A percentile compares a stretch with the other conserved stretches of the same genome.
Evolutionary conservation across 1,139 yeast species (phyloP).

Genomic region (Scheffersomyces cryptocercus): DNA sequence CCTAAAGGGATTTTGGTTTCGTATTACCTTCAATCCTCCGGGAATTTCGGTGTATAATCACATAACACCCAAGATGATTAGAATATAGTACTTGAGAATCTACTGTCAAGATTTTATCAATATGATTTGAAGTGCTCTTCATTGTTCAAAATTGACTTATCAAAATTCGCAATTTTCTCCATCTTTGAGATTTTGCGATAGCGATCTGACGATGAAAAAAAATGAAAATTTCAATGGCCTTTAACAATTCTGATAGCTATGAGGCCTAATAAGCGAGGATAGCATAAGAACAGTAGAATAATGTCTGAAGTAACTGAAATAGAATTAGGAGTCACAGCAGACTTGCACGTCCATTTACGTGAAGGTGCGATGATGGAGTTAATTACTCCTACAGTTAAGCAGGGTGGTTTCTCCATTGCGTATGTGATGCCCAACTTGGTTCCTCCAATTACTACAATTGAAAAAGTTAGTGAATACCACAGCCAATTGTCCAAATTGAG

Average conservation of each 20-base stretch:
- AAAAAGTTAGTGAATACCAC: constrained; percentile 72
- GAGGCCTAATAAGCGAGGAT: background rate
- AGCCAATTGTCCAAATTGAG: constrained; percentile 61
- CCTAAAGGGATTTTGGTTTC: too few species aligned
- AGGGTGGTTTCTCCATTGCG: constrained; percentile 89
- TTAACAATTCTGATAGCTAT: background rate
- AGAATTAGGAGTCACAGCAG: constrained; percentile 84
- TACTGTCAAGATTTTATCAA: too few species aligned
- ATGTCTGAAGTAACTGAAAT: constrained; percentile 27
- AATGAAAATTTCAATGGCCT: background rate
- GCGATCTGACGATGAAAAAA: background rate
- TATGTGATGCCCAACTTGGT: constrained; percentile 95
- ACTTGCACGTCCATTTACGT: constrained; percentile 94
- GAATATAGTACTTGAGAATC: background rate
- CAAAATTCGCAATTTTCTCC: background rate
- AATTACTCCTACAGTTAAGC: constrained; percentile 84
- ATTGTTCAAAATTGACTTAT: too few species aligned
- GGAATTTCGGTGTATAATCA: background rate
- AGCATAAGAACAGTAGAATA: background rate
- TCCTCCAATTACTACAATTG: constrained; percentile 88
- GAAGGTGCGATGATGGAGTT: constrained; percentile 92
- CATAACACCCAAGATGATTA: background rate
- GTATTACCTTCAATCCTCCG: too few species aligned
- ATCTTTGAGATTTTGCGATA: background rate
- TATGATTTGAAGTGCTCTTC: background rate